Evolutionary conservation across 805 yeast genomes (phyloP).

Genomic region (Saccharomycopsis schoenii): DNA sequence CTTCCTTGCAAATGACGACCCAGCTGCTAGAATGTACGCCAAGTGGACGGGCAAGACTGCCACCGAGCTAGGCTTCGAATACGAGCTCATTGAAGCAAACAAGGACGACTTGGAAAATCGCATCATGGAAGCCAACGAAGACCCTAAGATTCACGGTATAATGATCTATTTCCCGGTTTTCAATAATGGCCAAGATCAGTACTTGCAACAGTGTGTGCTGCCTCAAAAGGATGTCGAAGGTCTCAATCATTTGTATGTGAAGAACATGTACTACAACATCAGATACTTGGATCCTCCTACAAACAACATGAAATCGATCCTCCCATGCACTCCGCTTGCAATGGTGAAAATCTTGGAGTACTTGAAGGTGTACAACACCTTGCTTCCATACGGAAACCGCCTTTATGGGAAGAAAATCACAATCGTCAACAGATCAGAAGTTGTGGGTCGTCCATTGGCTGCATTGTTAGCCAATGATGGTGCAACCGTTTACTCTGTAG

Average conservation of each 20-base stretch:
- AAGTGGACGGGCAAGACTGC: conserved; percentile 92
- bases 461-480: conserved; percentile 96
- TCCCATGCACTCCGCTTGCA: conserved; percentile 96
- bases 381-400: conserved; percentile 82
- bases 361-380: conserved; percentile 73
- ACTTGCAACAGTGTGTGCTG: conserved; percentile 87
- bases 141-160: conserved; percentile 73
- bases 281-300: conserved; percentile 69
- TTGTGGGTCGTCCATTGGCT: conserved; percentile 95
- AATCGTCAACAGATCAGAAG: conserved; percentile 88
- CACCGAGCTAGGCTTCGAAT: conserved; percentile 74
- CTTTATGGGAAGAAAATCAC: conserved; percentile 88
- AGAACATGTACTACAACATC: conserved; percentile 89
- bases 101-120: conserved; percentile 82
- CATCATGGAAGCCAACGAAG: conserved; percentile 72
- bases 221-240: conserved; percentile 95
- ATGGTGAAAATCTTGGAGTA: conserved; percentile 88
- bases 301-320: conserved; percentile 53
- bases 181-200: conserved; percentile 91
- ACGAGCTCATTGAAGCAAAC: conserved; percentile 62
- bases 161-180: conserved; percentile 97
- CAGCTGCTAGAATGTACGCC: conserved; percentile 93
- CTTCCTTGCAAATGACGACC: conserved; percentile 83
- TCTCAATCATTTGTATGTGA: conserved; percentile 78
- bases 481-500: conserved; percentile 90